Base-by-base conservation (phyloP, 106 monocot genomes). In the Platanthera guangdongensis region DNA sequence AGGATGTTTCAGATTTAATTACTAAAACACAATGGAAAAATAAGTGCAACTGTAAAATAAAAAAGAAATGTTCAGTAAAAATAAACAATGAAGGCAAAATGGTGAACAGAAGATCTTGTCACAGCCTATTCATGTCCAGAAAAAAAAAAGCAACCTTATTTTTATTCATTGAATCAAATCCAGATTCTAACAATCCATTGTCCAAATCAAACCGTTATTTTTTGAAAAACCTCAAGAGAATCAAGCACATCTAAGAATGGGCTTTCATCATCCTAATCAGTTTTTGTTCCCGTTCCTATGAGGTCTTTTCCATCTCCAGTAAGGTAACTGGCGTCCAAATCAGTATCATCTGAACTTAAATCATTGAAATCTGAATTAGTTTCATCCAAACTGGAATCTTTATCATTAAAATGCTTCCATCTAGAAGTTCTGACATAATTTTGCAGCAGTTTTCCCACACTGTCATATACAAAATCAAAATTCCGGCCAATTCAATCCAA, bases 381-480 rank as follows among this genome's bases (percentile, higher is more conserved):
- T 21, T 25, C 47, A 47, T 57, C 52, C 5, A 6, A 15, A 72
- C 48, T 72, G 9, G 21, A 18, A 72, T 51, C 18, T 45, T 51
- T 50, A 72, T 50, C 50, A 51, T 14, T 76, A 30, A 50, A 51
- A 7, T 68, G 16, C 51, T 64, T 50, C 50, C 47, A 63, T 86
- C 85, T 76, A 52, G 76, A 7, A 74, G 19, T 53, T 74, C 53
- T 55, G 80, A 69, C 32, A 72, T 22, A 50, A 54, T 64, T 47
- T 16, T 19, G 52, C 18, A 51, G 68, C 62, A 28, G 15, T 8
- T 46, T 79, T 25, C 14, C 50, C 46, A 71, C 75, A 72, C 82
- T 68, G 9, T 50, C 75, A 67, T 81, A 85, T 45, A 78, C 77
- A 74, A 85, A 77, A 82, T 90, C 90, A 46, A 80, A 51, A 75